A percentile compares a stretch with the other conserved stretches of the same genome.
phyloP scores from a whole-genome alignment of 176 grass and related monocot genomes.

The Zoysia japonica region DNA sequence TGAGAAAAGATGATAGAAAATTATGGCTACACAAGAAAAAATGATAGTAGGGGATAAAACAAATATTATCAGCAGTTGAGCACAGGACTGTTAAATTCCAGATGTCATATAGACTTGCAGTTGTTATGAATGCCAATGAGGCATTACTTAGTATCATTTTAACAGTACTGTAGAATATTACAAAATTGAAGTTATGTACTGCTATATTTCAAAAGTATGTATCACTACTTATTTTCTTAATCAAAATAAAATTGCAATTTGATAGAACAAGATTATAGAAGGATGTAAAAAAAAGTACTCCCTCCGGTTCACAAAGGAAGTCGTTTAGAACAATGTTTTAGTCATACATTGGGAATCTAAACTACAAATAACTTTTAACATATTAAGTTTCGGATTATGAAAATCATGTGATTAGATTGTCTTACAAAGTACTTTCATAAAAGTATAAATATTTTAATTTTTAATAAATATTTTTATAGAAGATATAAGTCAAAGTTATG shows the following conservation, averaged over 20 bases:
- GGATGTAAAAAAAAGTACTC: not conserved
- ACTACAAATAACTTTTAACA: too few relatives aligned
- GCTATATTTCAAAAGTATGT: not conserved
- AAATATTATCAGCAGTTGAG: conserved; percentile 6
- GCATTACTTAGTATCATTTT: conserved; percentile 12
- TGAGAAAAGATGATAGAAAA: conserved; percentile 44
- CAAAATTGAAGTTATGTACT: conserved; percentile 7
- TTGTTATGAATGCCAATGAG: conserved; percentile 27
- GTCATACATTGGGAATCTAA: too few relatives aligned
- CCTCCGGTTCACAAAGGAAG: too few relatives aligned
- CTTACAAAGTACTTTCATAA: too few relatives aligned
- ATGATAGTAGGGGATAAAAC: not conserved
- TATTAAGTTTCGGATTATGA: too few relatives aligned
- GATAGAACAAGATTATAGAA: conserved; percentile 18
- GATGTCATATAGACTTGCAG: conserved; percentile 1
- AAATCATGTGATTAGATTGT: too few relatives aligned
- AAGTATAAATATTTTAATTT: too few relatives aligned
- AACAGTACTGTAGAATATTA: not conserved
- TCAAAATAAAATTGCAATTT: not conserved
- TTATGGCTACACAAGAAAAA: conserved; percentile 30
- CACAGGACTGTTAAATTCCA: conserved; percentile 16
- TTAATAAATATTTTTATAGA: too few relatives aligned
- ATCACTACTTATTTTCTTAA: conserved; percentile 13
- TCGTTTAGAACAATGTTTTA: too few relatives aligned
- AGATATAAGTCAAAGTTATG: too few relatives aligned